Conservation (phyloP, 2,329 filamentous ascomycete genomes). For the Trichophyton mentagrophytes region DNA sequence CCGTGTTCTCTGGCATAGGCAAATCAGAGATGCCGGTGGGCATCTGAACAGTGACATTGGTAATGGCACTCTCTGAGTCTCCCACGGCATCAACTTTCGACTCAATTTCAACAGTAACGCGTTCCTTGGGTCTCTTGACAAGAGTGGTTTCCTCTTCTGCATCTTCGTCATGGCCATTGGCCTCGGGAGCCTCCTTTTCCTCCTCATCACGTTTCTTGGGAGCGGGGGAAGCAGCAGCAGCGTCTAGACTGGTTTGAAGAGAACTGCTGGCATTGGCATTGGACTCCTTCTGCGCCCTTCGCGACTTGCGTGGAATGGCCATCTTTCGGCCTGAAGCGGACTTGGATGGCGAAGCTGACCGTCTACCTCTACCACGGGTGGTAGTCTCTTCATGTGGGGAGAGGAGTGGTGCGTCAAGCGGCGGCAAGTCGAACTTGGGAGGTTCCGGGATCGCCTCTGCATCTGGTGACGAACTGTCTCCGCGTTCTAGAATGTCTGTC, state of each 20-base stretch:
- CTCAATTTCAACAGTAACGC: slow-evolving; percentile 58
- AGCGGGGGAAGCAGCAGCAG: slow-evolving; percentile 23
- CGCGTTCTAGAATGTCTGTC: slow-evolving; percentile 48
- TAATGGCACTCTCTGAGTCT: slow-evolving; percentile 56
- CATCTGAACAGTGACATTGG: slow-evolving; percentile 63
- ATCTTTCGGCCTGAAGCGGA: slow-evolving; percentile 38
- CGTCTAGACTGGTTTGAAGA: slow-evolving; percentile 37
- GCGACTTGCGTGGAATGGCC: slow-evolving; percentile 43
- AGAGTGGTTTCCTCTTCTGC: slow-evolving; percentile 5
- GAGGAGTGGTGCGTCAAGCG: slow-evolving; percentile 27
- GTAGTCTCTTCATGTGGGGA: slow-evolving; percentile 19
- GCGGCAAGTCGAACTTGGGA: slow-evolving; percentile 58
- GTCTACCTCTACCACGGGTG: slow-evolving; percentile 39
- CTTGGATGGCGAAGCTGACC: slow-evolving; percentile 47
- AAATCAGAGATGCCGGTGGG: slow-evolving; percentile 54
- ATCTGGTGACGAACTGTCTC: slow-evolving; percentile 36
- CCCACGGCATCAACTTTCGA: slow-evolving; percentile 42
- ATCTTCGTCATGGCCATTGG: slow-evolving; percentile 23
- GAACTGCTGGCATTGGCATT: slow-evolving; percentile 37
- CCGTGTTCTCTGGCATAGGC: slow-evolving; percentile 62
- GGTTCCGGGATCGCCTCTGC: slow-evolving; percentile 64
- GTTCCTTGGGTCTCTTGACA: slow-evolving; percentile 15
- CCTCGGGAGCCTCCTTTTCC: slow-evolving; percentile 19
- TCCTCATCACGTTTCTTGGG: slow-evolving; percentile 17
- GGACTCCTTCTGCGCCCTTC: slow-evolving; percentile 37